Conservation (phyloP, 2,329 filamentous ascomycete species). For the Apiospora saccharicola region DNA sequence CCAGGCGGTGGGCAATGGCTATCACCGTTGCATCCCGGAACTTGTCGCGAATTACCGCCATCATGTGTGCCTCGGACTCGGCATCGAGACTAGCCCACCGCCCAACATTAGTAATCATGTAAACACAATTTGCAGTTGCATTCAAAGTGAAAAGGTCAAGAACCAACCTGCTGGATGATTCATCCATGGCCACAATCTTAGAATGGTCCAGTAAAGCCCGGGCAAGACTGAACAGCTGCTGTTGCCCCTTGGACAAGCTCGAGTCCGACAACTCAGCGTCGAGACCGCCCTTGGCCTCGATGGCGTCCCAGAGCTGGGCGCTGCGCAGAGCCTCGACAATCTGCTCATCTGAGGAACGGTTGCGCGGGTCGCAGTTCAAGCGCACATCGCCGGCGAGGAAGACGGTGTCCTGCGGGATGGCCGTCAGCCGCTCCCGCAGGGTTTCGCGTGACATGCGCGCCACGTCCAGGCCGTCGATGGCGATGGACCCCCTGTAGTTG, state of each 20-base stretch:
- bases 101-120: neutral
- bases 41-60: conserved; percentile 24
- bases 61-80: conserved; percentile 22
- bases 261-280: neutral
- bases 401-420: conserved; percentile 23
- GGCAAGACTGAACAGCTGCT: conserved; percentile 23
- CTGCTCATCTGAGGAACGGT: neutral
- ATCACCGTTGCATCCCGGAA: conserved; percentile 22
- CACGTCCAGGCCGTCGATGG: conserved; percentile 24
- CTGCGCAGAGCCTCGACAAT: conserved; percentile 1
- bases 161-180: conserved; percentile 24
- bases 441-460: conserved; percentile 16
- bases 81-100: neutral
- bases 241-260: conserved; percentile 20
- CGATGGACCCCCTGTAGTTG: conserved; percentile 22
- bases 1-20: conserved; percentile 54
- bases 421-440: conserved; percentile 12
- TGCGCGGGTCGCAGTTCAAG: conserved; percentile 21
- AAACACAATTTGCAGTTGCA: neutral
- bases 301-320: conserved; percentile 23
- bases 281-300: conserved; percentile 15
- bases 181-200: conserved; percentile 22
- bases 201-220: neutral
- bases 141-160: neutral
- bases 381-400: conserved; percentile 21